phyloP scores from a whole-genome alignment of 768 basidiomycete genomes.

The Coprinopsis sp. region DNA sequence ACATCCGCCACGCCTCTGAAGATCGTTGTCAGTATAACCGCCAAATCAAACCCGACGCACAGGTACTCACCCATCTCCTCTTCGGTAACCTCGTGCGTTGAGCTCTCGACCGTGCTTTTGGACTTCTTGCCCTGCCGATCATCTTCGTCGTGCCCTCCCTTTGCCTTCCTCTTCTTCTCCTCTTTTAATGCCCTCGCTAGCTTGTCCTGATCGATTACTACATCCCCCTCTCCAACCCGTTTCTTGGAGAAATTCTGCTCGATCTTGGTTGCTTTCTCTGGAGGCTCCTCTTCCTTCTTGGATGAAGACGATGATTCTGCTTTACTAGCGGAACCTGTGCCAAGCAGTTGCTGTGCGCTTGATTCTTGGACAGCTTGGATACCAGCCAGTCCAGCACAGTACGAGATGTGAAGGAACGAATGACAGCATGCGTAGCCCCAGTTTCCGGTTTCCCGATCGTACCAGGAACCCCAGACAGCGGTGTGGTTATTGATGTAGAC shows the following conservation, averaged over 20 bases:
- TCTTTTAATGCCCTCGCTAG: constrained; percentile 69
- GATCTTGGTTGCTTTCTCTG: constrained; percentile 30
- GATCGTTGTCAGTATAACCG: constrained; percentile 10
- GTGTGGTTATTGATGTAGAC: constrained; percentile 93
- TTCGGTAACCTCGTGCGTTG: constrained; percentile 81
- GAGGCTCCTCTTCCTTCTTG: constrained; percentile 24
- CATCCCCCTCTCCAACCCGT: constrained; percentile 75
- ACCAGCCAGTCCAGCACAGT: constrained; percentile 85
- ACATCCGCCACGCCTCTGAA: constrained; percentile 90
- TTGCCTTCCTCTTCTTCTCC: constrained; percentile 73
- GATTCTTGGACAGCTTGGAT: constrained; percentile 77
- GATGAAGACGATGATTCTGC: constrained; percentile 8
- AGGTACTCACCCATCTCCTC: constrained; percentile 69
- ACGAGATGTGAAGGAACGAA: constrained; percentile 78
- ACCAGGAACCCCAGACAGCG: constrained; percentile 97
- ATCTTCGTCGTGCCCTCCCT: constrained; percentile 49
- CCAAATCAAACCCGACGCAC: neutral
- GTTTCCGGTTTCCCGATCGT: constrained; percentile 55
- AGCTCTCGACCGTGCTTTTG: constrained; percentile 41
- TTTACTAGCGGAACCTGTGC: constrained; percentile 31
- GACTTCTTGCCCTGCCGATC: constrained; percentile 57
- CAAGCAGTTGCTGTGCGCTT: constrained; percentile 62
- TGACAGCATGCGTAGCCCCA: constrained; percentile 99
- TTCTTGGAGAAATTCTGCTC: constrained; percentile 77
- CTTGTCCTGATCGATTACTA: constrained; percentile 67